These are phyloP conservation scores for Syzygium jambos DNA, from an alignment of 345 rosid genomes.

Conservation along the genomic window DNA sequence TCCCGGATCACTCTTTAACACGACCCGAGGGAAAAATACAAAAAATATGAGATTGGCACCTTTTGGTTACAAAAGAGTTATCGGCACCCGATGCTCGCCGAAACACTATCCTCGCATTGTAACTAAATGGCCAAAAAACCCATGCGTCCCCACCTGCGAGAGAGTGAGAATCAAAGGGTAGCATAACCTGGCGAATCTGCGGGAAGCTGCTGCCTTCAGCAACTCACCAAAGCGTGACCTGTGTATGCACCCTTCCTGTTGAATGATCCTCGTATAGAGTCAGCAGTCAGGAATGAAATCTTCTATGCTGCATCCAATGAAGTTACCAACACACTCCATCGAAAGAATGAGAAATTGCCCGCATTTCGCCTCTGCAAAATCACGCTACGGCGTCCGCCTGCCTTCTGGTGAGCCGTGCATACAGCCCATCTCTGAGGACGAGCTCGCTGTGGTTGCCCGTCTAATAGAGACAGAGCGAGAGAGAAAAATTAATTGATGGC, in stretches of 20 bases:
- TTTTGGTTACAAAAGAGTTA: background rate
- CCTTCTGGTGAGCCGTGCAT: conserved; percentile 72
- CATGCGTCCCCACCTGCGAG: background rate
- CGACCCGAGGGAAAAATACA: background rate
- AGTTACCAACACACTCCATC: background rate
- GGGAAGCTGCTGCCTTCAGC: background rate
- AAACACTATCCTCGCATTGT: background rate
- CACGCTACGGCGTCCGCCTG: conserved; percentile 84
- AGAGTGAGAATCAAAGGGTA: background rate
- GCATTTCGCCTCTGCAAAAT: background rate
- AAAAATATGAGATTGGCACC: background rate
- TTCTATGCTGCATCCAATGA: background rate
- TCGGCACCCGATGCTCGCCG: background rate
- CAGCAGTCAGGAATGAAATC: background rate
- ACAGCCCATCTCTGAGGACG: conserved; percentile 60
- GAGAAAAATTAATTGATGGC: background rate
- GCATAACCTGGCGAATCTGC: background rate
- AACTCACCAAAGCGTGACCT: background rate
- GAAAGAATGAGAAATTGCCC: background rate
- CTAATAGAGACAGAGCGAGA: conserved; percentile 19
- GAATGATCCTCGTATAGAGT: background rate
- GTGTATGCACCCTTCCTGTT: background rate
- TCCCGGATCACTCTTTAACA: background rate
- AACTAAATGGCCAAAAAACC: background rate
- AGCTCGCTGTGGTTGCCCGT: conserved; percentile 82